Evolutionary conservation across 176 grass and related monocot genomes (phyloP).

Genomic region (Otatea glauca): DNA sequence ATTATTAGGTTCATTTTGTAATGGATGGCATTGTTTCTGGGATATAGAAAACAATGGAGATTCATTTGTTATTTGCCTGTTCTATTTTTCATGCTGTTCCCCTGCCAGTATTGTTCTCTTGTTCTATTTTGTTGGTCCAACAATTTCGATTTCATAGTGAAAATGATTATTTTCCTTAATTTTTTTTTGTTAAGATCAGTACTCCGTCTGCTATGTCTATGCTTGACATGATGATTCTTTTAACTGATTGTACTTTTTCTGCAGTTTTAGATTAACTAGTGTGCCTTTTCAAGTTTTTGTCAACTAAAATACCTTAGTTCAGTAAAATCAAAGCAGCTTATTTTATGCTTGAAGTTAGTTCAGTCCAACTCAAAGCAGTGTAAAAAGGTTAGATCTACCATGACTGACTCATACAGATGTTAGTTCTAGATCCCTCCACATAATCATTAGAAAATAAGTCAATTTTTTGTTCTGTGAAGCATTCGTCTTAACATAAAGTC

Average conservation of each 20-base stretch:
- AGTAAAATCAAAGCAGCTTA: not conserved
- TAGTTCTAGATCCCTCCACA: not conserved
- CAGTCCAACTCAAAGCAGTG: not conserved
- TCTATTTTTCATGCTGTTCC: constrained; percentile 22
- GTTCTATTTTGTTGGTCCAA: not conserved
- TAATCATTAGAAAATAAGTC: not conserved
- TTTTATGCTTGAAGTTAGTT: constrained; percentile 21
- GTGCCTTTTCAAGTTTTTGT: not conserved
- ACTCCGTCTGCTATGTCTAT: constrained; percentile 14
- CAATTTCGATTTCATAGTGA: constrained; percentile 9
- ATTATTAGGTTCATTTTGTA: not conserved
- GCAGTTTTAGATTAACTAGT: not conserved
- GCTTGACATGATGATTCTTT: constrained; percentile 12
- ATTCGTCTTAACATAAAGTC: not conserved
- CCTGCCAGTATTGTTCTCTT: not conserved
- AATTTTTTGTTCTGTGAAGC: not conserved
- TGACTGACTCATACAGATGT: constrained; percentile 7
- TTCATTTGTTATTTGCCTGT: constrained; percentile 1
- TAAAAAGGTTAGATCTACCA: not conserved
- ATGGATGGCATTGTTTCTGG: constrained; percentile 22
- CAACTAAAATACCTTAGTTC: not conserved
- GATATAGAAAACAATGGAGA: not conserved
- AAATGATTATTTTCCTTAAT: not conserved
- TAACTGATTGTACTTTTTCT: constrained; percentile 12
- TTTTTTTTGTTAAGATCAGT: not conserved